These are phyloP conservation scores for Neurospora sp. DNA, from an alignment of 2,329 filamentous ascomycete genomes.

Conservation along the genomic window DNA sequence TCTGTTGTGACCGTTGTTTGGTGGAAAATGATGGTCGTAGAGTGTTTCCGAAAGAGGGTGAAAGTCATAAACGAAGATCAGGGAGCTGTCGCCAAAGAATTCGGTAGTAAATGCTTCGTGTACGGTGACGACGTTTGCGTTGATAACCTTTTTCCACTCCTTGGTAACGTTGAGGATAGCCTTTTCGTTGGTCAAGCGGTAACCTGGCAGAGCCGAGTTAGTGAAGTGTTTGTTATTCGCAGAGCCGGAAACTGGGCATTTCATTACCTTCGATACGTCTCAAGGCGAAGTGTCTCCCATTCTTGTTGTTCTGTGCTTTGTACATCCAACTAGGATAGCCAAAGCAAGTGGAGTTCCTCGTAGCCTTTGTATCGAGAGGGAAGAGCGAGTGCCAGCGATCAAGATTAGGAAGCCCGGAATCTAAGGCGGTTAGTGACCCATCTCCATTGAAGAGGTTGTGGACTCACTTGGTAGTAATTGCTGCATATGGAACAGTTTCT, in stretches of 20 bases:
- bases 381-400: constrained; percentile 91
- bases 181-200: constrained; percentile 78
- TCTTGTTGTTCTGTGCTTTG: constrained; percentile 82
- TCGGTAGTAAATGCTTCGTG: constrained; percentile 90
- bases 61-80: constrained; percentile 91
- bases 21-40: constrained; percentile 64
- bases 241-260: not conserved
- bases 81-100: constrained; percentile 86
- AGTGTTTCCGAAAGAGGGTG: constrained; percentile 86
- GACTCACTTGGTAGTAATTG: constrained; percentile 70
- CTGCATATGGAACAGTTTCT: constrained; percentile 73
- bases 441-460: not conserved
- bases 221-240: constrained; percentile 10
- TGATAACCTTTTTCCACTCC: constrained; percentile 79
- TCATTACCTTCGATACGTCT: constrained; percentile 66
- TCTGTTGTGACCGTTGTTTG: constrained; percentile 31
- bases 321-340: constrained; percentile 91
- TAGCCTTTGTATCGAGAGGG: constrained; percentile 70
- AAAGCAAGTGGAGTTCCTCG: constrained; percentile 70
- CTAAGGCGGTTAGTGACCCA: constrained; percentile 10
- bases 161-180: constrained; percentile 71
- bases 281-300: constrained; percentile 79
- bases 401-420: constrained; percentile 54
- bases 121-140: constrained; percentile 72
- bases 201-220: constrained; percentile 42